Conservation (phyloP, 2,329 filamentous ascomycete genomes). For the Stachybotrys chartarum region DNA sequence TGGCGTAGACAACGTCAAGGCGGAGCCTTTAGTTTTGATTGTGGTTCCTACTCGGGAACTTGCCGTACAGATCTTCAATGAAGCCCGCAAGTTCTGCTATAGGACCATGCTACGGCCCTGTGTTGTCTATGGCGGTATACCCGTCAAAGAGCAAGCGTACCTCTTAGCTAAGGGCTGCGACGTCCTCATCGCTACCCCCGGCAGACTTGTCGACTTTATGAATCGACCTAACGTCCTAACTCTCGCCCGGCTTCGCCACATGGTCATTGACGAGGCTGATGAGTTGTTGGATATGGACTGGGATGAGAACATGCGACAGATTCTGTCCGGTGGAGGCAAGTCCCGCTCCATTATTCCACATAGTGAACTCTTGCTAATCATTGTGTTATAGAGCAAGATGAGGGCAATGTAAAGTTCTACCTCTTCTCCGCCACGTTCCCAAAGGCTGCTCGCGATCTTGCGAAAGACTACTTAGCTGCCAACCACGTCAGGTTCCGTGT, state of each 20-base stretch:
- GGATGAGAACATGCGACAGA: constrained; percentile 65
- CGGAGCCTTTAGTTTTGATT: constrained; percentile 82
- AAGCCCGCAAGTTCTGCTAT: constrained; percentile 88
- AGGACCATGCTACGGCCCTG: constrained; percentile 90
- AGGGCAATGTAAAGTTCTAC: constrained; percentile 61
- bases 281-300: constrained; percentile 81
- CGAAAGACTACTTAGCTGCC: constrained; percentile 65
- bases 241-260: constrained; percentile 69
- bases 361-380: constrained; percentile 14
- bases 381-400: constrained; percentile 57
- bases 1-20: constrained; percentile 46
- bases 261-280: constrained; percentile 89
- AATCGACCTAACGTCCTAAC: constrained; percentile 60
- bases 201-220: constrained; percentile 81
- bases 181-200: constrained; percentile 79
- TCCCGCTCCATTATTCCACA: constrained; percentile 8
- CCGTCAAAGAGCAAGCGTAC: constrained; percentile 58
- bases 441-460: constrained; percentile 67
- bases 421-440: constrained; percentile 97
- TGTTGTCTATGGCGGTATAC: constrained; percentile 80
- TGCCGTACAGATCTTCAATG: constrained; percentile 90
- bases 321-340: constrained; percentile 77
- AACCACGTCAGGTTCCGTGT: constrained; percentile 77
- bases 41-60: constrained; percentile 85
- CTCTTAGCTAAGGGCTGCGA: constrained; percentile 83